Evolutionary conservation across 1,284 basidiomycete species (phyloP), one percentile per base, ranked within the genome.

Genomic region (Neolentinus lepideus): DNA sequence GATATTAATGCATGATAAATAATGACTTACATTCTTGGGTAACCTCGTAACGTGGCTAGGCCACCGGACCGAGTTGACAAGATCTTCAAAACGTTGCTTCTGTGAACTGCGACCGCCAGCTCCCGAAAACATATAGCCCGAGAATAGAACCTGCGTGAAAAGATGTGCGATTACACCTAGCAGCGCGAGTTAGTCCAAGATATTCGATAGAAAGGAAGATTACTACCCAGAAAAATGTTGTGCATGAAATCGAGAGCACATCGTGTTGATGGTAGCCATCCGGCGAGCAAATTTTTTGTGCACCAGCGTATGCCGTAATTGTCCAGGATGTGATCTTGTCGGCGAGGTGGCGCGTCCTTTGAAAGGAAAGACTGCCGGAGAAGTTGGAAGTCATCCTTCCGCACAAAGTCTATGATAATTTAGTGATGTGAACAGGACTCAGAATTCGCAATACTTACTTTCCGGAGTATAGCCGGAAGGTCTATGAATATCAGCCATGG

Each of bases 21-120:
- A 25, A 46, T 21, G 29, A 61, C 66, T 35, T 48, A 69, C 63
- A 58, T 68, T 69, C 36, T 64, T 67, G 2, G 68, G 69, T 0
- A 72, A 56, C 2, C 63, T 24, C 66, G 63, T 25, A 62, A 65
- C 43, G 16, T 46, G 43, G 43, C 43, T 46, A 11, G 68, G 71
- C 71, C 69, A 71, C 21, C 47, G 22, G 21, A 69, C 59, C 0
- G 38, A 52, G 38, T 67, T 66, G n/a, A 70, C 57, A 9, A 62
- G 33, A 0, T 56, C 48, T 46, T 71, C 63, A 53, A 67, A 63
- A 6, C 29, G 55, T 52, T 55, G 51, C 26, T 59, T 61, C 8
- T 25, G 54, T 1, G 55, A 63, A 52, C 60, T 52, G 19, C 29
- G 1, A 16, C 64, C 58, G 31, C 61, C 58, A 27, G 52, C 12